Evolutionary conservation across 768 basidiomycete species (phyloP), one percentile per base, ranked within the genome.

Genomic region (Amanita inopinata): DNA sequence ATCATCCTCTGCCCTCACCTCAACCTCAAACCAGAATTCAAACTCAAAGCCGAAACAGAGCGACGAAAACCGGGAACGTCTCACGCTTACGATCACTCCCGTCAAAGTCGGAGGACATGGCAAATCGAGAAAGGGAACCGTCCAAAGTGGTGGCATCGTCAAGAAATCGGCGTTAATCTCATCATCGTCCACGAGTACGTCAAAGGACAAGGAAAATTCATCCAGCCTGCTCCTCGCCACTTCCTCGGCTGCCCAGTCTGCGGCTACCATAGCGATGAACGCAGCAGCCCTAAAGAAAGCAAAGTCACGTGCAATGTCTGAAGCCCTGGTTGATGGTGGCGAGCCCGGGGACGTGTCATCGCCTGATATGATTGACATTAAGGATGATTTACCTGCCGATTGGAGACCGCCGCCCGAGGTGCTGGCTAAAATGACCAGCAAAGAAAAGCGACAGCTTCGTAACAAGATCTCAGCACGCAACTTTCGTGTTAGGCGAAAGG

Each of bases 401-500:
- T 89, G 87, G 84, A 74, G 87, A 37, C 89, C 88, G 5, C 74
- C 78, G 3, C 83, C 91, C 0, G 94, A 96, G 50, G 91, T 92
- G 48, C 96, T 97, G 66, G 82, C 87, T 57, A 97, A 90, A 61
- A 85, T 99, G 76, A 78, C 79, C 4, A 83, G 80, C 54, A 97
- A 94, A 65, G 93, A 98, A 68, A 98, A 98, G 63, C 67, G 96
- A 6, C 94, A 98, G 60, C 66, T 98, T 32, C 61, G 94, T 38
- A 99, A 99, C 67, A 99, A 99, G 79, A 91, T 97, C 52, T 84
- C 81, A 50, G 94, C 94, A 0, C 67, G 93, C 41, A 96, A 94
- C 58, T 97, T 97, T 64, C 73, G 94, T n/a, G 87, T 91, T 20
- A 67, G 94, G 27, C 71, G 92, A 60, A 98, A 97, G 69, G 93